phyloP scores from a whole-genome alignment of 352 stramenopile genomes.

The Globisporangium orthogonon region DNA sequence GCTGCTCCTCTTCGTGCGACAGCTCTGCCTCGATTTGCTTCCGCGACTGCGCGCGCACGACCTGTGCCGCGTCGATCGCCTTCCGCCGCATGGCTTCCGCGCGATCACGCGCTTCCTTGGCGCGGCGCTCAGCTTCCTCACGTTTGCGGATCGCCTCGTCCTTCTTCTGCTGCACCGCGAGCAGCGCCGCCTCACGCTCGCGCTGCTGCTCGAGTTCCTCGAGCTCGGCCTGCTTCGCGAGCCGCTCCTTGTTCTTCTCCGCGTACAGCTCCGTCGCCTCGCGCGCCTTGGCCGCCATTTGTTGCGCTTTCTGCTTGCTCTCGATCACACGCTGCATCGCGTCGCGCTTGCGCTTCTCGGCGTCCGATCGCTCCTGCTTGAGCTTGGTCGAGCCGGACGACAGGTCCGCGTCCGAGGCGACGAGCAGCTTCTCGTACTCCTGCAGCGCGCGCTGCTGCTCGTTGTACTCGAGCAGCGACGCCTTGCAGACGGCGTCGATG shows the following conservation, averaged over 20 bases:
- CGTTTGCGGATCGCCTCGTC: conserved; percentile 58
- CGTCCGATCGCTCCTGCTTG: conserved; percentile 30
- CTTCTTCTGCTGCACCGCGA: conserved; percentile 45
- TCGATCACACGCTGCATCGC: conserved; percentile 77
- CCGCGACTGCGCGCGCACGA: conserved; percentile 58
- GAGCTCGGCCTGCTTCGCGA: conserved; percentile 43
- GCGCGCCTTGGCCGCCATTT: conserved; percentile 58
- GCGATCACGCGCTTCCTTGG: conserved; percentile 42
- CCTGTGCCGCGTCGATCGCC: conserved; percentile 57
- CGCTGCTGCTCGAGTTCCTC: conserved; percentile 34
- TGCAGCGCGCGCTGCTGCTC: conserved; percentile 57
- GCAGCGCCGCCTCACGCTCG: conserved; percentile 35
- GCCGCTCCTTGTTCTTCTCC: conserved; percentile 44
- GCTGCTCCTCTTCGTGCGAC: conserved; percentile 47
- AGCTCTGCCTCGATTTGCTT: conserved; percentile 64
- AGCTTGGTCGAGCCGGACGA: conserved; percentile 30
- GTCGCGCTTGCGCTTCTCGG: conserved; percentile 51
- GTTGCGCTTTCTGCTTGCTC: conserved; percentile 49
- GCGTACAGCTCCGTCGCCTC: conserved; percentile 54
- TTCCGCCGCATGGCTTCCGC: conserved; percentile 57
- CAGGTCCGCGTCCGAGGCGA: conserved; percentile 20
- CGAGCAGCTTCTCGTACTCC: conserved; percentile 37
- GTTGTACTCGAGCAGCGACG: conserved; percentile 69
- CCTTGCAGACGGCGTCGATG: conserved; percentile 70
- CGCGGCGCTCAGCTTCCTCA: conserved; percentile 60